These are phyloP conservation scores for Linum lewisii DNA, from an alignment of 345 rosid genomes.

Conservation along the genomic window DNA sequence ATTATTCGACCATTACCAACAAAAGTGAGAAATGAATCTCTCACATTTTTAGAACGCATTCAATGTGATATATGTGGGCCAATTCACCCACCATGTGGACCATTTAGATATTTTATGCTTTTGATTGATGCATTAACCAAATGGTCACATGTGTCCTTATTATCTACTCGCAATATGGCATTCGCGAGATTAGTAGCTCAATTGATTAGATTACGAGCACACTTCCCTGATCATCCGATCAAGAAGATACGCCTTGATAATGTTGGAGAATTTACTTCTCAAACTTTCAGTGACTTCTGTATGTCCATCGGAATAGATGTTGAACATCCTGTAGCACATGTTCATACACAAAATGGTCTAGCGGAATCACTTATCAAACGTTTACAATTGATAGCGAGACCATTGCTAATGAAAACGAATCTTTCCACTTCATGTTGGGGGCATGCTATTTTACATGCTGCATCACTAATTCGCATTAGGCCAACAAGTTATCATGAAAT, in stretches of 20 bases:
- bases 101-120: neutral
- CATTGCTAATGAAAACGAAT: too few species aligned
- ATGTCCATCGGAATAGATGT: neutral
- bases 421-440: too few species aligned
- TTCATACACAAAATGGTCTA: constrained; percentile 8
- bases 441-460: too few species aligned
- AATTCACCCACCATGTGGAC: constrained; percentile 1
- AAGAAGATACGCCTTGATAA: constrained; percentile 11
- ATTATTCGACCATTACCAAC: neutral
- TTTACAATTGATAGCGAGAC: too few species aligned
- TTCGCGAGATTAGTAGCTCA: constrained; percentile 1
- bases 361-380: neutral
- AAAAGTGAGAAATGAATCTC: constrained; percentile 5
- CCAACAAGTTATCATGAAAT: too few species aligned
- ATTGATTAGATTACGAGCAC: neutral
- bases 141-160: constrained; percentile 8
- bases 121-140: neutral
- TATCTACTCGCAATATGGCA: constrained; percentile 2
- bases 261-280: constrained; percentile 6
- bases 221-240: constrained; percentile 8
- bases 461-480: too few species aligned
- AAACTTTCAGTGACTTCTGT: constrained; percentile 5
- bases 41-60: neutral
- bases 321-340: neutral
- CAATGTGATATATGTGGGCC: constrained; percentile 1